These are phyloP conservation scores for Pseudocercospora crystallina DNA, from an alignment of 2,329 filamentous ascomycete genomes.

Conservation along the genomic window DNA sequence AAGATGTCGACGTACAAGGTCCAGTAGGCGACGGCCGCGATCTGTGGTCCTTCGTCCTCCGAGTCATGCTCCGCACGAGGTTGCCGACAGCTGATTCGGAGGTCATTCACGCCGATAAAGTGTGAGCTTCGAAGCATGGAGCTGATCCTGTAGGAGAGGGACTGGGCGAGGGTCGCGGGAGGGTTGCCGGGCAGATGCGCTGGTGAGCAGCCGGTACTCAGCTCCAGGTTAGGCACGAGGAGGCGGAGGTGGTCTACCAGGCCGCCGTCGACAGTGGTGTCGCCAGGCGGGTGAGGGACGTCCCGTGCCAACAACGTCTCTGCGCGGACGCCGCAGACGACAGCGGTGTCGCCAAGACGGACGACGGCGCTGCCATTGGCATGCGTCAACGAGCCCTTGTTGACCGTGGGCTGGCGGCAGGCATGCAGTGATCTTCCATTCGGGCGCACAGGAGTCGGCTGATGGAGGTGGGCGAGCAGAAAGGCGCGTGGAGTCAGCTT, in stretches of 20 bases:
- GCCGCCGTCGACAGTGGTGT: slow-evolving; percentile 28
- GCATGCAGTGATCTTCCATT: slow-evolving; percentile 74
- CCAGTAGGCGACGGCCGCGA: slow-evolving; percentile 82
- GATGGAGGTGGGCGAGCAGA: slow-evolving; percentile 82
- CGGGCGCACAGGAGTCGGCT: slow-evolving; percentile 66
- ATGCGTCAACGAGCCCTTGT: slow-evolving; percentile 81
- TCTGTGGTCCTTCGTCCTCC: slow-evolving; percentile 37
- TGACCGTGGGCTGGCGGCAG: slow-evolving; percentile 71
- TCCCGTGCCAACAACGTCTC: slow-evolving; percentile 77
- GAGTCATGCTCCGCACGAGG: slow-evolving; percentile 50
- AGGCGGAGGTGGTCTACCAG: slow-evolving; percentile 59
- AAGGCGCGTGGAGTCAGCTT: slow-evolving; percentile 87
- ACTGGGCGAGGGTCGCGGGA: slow-evolving; percentile 77
- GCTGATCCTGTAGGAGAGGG: slow-evolving; percentile 76
- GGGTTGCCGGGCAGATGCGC: slow-evolving; percentile 81
- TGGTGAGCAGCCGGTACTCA: slow-evolving; percentile 86
- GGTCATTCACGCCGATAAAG: slow-evolving; percentile 64
- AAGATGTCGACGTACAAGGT: slow-evolving; percentile 92
- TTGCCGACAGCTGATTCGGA: slow-evolving; percentile 63
- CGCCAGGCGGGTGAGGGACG: slow-evolving; percentile 62
- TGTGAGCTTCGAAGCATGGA: slow-evolving; percentile 71
- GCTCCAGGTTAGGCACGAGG: slow-evolving; percentile 88
- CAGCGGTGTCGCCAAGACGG: slow-evolving; percentile 82
- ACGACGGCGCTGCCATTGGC: slow-evolving; percentile 88
- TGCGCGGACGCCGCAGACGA: slow-evolving; percentile 88